Percentiles rank a stretch among this genome's conserved stretches.
These are phyloP conservation scores for Penicillium sp. DNA, from an alignment of 2,329 filamentous ascomycete genomes.

Conservation along the genomic window DNA sequence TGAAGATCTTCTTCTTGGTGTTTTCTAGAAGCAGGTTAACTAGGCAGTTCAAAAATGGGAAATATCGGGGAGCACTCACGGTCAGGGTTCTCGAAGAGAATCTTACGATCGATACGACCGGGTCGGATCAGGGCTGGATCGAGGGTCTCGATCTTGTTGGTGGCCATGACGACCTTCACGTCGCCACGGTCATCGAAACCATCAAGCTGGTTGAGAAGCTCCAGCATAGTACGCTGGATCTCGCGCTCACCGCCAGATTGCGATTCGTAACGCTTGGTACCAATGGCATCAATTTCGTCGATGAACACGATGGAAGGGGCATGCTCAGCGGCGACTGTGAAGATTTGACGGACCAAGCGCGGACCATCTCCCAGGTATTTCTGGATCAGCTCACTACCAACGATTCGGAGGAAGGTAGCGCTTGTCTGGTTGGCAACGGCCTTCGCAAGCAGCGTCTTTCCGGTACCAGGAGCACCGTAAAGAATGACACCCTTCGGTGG, in stretches of 20 bases:
- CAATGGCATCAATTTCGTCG: slow-evolving; percentile 97
- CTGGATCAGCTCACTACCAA: slow-evolving; percentile 95
- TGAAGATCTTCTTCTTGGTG: slow-evolving; percentile 97
- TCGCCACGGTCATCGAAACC: slow-evolving; percentile 98
- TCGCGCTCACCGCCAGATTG: slow-evolving; percentile 96
- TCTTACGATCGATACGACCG: slow-evolving; percentile 98
- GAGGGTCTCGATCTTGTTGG: slow-evolving; percentile 98
- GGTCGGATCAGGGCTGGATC: slow-evolving; percentile 95
- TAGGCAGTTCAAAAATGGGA: slow-evolving; percentile 13
- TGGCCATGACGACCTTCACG: slow-evolving; percentile 99
- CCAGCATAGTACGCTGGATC: slow-evolving; percentile 97
- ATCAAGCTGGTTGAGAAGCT: slow-evolving; percentile 95
- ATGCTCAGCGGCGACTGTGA: slow-evolving; percentile 85
- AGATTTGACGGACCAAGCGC: slow-evolving; percentile 90
- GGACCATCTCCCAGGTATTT: slow-evolving; percentile 98
- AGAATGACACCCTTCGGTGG: slow-evolving; percentile 99
- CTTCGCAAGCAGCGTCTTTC: slow-evolving; percentile 93
- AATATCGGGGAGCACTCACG: slow-evolving; percentile 49
- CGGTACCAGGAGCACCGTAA: slow-evolving; percentile 93
- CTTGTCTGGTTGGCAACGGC: slow-evolving; percentile 99
- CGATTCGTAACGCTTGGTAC: slow-evolving; percentile 97
- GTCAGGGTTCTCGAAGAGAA: slow-evolving; percentile 72
- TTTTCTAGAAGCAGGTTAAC: slow-evolving; percentile 56
- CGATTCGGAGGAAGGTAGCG: slow-evolving; percentile 94
- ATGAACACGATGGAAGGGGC: slow-evolving; percentile 98